A percentile compares a stretch with the other conserved stretches of the same genome.
phyloP scores from a whole-genome alignment of 139 green algal genomes.

The Yamagishiella unicocca region DNA sequence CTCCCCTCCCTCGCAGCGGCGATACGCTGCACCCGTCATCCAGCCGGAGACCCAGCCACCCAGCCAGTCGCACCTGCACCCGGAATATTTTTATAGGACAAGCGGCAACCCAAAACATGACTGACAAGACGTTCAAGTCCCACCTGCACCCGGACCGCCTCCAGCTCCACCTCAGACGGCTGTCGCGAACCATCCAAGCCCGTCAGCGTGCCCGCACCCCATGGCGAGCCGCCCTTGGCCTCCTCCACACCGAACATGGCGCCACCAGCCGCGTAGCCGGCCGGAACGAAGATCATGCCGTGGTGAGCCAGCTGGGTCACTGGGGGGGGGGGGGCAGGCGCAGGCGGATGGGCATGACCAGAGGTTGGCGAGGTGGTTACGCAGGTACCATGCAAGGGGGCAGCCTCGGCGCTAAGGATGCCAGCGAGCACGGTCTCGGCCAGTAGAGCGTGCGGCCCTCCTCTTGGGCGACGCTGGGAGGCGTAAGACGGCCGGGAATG shows the following conservation, averaged over 20 bases:
- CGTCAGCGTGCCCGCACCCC: slow-evolving; percentile 78
- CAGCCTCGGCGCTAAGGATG: not conserved
- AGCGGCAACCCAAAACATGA: not conserved
- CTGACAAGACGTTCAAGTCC: not conserved
- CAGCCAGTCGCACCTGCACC: too few relatives aligned
- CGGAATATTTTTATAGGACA: not conserved
- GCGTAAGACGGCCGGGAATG: too few relatives aligned
- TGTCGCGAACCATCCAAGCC: slow-evolving; percentile 71
- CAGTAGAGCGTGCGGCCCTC: not conserved
- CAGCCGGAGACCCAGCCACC: not conserved
- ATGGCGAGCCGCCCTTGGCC: slow-evolving; percentile 80
- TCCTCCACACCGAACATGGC: slow-evolving; percentile 59
- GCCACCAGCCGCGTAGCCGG: slow-evolving; percentile 69
- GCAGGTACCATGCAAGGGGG: not conserved
- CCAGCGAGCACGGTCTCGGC: not conserved
- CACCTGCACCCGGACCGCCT: slow-evolving; percentile 32
- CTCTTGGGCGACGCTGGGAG: not conserved
- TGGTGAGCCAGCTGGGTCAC: slow-evolving; percentile 85
- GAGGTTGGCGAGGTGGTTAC: not conserved
- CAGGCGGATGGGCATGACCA: not conserved
- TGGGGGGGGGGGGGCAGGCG: not conserved
- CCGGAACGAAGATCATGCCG: slow-evolving; percentile 90
- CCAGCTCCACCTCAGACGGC: slow-evolving; percentile 78
- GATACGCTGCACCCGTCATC: not conserved
- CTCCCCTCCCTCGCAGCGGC: not conserved